Evolutionary conservation across 2,329 filamentous ascomycete genomes (phyloP).

Genomic region (Penicillium hesseltinei): DNA sequence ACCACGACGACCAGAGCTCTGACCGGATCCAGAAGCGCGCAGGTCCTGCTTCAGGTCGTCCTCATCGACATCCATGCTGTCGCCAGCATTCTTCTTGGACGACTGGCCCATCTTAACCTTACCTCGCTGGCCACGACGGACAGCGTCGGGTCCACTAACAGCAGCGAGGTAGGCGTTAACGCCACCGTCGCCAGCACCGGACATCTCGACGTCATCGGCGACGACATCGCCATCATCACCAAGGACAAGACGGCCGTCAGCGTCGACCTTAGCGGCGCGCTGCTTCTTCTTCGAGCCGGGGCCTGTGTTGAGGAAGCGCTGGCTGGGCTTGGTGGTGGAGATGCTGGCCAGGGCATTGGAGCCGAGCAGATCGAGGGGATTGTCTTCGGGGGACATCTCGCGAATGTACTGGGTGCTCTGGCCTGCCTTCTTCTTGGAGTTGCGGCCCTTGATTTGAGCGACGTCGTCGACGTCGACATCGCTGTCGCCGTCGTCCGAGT

Average conservation of each 20-base stretch:
- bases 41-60: conserved; percentile 23
- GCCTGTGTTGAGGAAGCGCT: conserved; percentile 44
- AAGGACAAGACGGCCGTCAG: conserved; percentile 47
- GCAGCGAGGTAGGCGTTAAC: conserved; percentile 63
- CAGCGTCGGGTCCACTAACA: conserved; percentile 59
- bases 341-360: conserved; percentile 88
- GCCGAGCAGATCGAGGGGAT: conserved; percentile 90
- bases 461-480: conserved; percentile 43
- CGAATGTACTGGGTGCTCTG: conserved; percentile 73
- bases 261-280: conserved; percentile 43
- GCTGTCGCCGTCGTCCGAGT: conserved; percentile 60
- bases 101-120: conserved; percentile 59
- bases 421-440: conserved; percentile 46
- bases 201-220: conserved; percentile 38
- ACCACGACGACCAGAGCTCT: conserved; percentile 20
- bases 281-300: conserved; percentile 41
- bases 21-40: conserved; percentile 18
- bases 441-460: conserved; percentile 36
- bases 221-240: conserved; percentile 31
- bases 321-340: conserved; percentile 76
- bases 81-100: conserved; percentile 37
- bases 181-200: conserved; percentile 29
- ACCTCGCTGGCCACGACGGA: conserved; percentile 58
- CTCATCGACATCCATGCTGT: conserved; percentile 47
- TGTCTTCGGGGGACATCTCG: conserved; percentile 75